Evolutionary conservation across 2,329 filamentous ascomycete species (phyloP), one percentile per base, ranked within the genome.

Genomic region (Aspergillus niger): DNA sequence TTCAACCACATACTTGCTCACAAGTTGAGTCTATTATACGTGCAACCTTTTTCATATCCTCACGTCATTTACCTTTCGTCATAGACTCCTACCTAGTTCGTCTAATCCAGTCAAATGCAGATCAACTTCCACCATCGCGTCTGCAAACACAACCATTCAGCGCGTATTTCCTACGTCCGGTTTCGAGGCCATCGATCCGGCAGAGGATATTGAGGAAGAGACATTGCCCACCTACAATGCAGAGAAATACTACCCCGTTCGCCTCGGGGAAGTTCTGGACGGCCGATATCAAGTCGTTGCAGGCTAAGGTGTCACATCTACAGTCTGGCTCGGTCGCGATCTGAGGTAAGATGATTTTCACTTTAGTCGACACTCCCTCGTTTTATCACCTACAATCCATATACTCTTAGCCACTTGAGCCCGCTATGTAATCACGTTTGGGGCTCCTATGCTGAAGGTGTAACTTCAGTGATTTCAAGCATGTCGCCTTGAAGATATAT

Each of bases 201-300:
- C 44, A n/a, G n/a, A 58, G 5, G 10, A 15, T 5, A 6, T 65
- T 55, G 65, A 67, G 50, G 67, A 69, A 44, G 66, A 69, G 49
- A 56, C 53, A 26, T 55, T 61, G 8, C 67, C 67, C 3, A 64
- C 63, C 48, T 69, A 69, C 50, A 26, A 65, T 30, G 52, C 61
- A 3, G 17, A 48, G 8, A 41, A 47, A 26, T 70, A 68, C 47
- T 70, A 69, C 62, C 70, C 69, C 8, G 67, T 57, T 8, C 61
- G 49, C 2, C 36, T 69, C 1, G 69, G 67, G 36, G 63, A 72
- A 10, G 38, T 71, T 2, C 56, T 72, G 11, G 56, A 69, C 47
- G 53, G 56, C 17, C 54, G 65, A 44, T 72, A 72, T 58, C 67
- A 70, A 53, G 53, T 70, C 44, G 60, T 65, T 11, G 58, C 61